Conservation (phyloP, 2,329 filamentous ascomycete genomes). For the Fusarium sp. region DNA sequence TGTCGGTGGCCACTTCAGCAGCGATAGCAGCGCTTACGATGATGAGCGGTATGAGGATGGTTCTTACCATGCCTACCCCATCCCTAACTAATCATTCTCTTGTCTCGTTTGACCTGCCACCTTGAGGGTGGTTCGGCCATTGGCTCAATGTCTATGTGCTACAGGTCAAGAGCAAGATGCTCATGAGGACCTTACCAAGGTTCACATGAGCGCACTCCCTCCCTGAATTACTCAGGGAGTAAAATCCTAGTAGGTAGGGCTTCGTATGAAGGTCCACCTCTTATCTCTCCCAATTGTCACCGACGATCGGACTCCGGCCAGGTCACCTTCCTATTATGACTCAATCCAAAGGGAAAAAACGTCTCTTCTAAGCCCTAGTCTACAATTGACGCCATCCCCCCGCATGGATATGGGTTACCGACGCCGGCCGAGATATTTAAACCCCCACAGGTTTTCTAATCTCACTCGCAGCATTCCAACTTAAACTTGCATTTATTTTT, state of each 20-base stretch:
- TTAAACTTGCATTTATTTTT: conserved; percentile 22
- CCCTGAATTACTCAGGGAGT: conserved; percentile 23
- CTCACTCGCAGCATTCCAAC: conserved; percentile 37
- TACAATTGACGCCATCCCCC: conserved; percentile 36
- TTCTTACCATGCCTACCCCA: conserved; percentile 55
- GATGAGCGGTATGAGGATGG: conserved; percentile 55
- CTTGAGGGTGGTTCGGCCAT: not conserved
- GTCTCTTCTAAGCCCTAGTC: conserved; percentile 32
- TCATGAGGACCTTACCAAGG: conserved; percentile 9
- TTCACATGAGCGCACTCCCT: conserved; percentile 21
- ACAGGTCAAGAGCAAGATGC: conserved; percentile 28
- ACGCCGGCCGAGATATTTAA: conserved; percentile 29
- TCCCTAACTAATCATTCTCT: conserved; percentile 48
- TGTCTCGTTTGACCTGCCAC: conserved; percentile 30
- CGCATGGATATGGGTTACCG: conserved; percentile 33
- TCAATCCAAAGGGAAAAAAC: conserved; percentile 33
- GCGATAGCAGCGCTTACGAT: conserved; percentile 51
- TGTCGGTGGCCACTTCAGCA: conserved; percentile 50
- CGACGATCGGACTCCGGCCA: conserved; percentile 37
- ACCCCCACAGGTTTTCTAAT: conserved; percentile 24
- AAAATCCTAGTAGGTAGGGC: conserved; percentile 40
- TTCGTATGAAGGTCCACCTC: conserved; percentile 37
- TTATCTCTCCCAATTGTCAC: conserved; percentile 32
- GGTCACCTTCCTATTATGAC: conserved; percentile 36
- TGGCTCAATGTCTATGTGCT: conserved; percentile 8